These are phyloP conservation scores for Solanum hybrid DNA, from an alignment of 305 asterid genomes.

Conservation along the genomic window DNA sequence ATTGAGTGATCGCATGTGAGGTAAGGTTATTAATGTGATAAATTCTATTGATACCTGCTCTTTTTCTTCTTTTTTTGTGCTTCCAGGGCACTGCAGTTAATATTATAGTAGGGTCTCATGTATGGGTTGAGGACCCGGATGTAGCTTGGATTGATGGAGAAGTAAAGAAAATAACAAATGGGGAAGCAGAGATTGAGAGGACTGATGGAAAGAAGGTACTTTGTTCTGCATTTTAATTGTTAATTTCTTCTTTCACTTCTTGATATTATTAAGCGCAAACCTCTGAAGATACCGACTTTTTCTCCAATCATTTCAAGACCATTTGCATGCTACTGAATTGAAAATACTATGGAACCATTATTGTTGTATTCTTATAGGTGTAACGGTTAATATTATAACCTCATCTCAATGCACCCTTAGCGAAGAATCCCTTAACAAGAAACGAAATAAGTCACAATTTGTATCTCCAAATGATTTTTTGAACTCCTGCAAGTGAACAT, in stretches of 20 bases:
- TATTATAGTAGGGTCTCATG: constrained; percentile 89
- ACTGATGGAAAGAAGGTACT: constrained; percentile 78
- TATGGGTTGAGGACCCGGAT: constrained; percentile 80
- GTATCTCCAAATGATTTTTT: background rate
- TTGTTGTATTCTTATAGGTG: background rate
- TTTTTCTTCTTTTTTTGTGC: background rate
- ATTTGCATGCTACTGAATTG: background rate
- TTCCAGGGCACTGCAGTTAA: constrained; percentile 81
- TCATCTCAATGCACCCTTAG: background rate
- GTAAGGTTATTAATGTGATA: background rate
- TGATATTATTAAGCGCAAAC: background rate
- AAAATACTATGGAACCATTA: background rate
- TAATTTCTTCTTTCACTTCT: background rate
- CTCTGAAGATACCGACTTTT: background rate
- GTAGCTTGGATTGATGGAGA: constrained; percentile 81
- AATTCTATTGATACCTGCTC: background rate
- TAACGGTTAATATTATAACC: background rate
- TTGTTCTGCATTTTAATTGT: background rate
- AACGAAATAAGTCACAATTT: background rate
- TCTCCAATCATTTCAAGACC: background rate
- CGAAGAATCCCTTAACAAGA: background rate
- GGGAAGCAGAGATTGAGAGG: constrained; percentile 62
- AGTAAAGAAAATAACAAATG: constrained; percentile 68
- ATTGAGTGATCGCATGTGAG: background rate
- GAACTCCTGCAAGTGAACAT: background rate